Evolutionary conservation across 805 yeast genomes (phyloP).

Genomic region (Cyberlindnera petersonii): DNA sequence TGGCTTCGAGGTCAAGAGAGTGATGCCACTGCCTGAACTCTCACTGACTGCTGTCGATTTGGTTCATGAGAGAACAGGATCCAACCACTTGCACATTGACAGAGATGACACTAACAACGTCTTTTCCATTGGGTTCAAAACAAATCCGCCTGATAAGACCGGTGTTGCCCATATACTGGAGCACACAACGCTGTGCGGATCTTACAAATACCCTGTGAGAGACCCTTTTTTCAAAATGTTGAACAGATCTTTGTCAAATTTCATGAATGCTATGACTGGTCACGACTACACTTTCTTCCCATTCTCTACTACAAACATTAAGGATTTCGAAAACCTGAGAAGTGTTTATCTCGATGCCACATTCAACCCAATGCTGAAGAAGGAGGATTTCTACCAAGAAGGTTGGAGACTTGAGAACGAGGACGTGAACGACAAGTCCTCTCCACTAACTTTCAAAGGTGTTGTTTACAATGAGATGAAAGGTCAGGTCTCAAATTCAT

Average conservation of each 20-base stretch:
- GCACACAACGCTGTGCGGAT: constrained; percentile 95
- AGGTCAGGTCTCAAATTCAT: constrained; percentile 88
- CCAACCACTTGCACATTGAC: constrained; percentile 82
- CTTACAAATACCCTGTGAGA: constrained; percentile 84
- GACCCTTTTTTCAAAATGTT: constrained; percentile 98
- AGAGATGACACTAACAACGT: constrained; percentile 82
- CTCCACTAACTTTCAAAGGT: constrained; percentile 80
- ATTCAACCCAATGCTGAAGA: constrained; percentile 70
- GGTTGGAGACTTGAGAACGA: constrained; percentile 95
- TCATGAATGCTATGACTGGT: constrained; percentile 99
- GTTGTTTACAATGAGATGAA: constrained; percentile 99
- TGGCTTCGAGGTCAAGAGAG: constrained; percentile 65
- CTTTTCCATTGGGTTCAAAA: constrained; percentile 84
- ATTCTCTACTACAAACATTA: constrained; percentile 85
- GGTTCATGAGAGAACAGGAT: constrained; percentile 63
- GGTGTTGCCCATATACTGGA: constrained; percentile 96
- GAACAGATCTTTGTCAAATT: constrained; percentile 88
- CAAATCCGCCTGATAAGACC: constrained; percentile 91
- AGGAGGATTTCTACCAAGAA: constrained; percentile 87
- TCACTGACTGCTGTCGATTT: constrained; percentile 75
- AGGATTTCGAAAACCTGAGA: constrained; percentile 79
- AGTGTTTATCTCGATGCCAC: constrained; percentile 87
- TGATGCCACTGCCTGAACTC: constrained; percentile 73
- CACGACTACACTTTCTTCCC: constrained; percentile 95
- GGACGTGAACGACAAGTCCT: constrained; percentile 47